phyloP scores from a whole-genome alignment of 2,329 filamentous ascomycete genomes.

The Fusarium napiforme region DNA sequence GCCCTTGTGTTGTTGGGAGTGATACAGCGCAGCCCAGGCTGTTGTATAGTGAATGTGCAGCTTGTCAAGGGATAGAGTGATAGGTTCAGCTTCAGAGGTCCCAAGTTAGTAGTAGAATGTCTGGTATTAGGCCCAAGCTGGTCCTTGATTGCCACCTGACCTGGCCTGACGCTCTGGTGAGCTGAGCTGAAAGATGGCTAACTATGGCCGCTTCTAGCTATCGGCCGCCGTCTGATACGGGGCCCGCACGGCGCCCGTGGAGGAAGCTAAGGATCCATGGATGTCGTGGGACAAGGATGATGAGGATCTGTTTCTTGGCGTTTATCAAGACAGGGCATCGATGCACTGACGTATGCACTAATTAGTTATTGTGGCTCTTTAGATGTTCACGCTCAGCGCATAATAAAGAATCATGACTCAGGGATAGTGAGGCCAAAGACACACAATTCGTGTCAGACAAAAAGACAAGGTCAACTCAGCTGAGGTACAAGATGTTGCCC shows the following conservation, averaged over 20 bases:
- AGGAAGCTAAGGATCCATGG: constrained; percentile 14
- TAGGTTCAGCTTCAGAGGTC: not conserved
- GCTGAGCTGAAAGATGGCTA: constrained; percentile 17
- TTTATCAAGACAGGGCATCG: not conserved
- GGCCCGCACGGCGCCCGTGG: constrained; percentile 14
- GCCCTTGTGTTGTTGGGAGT: constrained; percentile 1
- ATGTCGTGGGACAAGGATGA: constrained; percentile 18
- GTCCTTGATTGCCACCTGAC: constrained; percentile 29
- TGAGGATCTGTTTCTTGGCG: constrained; percentile 31
- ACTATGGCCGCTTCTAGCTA: constrained; percentile 1
- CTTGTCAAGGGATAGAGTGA: constrained; percentile 1
- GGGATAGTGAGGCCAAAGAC: not conserved
- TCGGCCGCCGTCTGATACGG: constrained; percentile 18
- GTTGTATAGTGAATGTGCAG: not conserved
- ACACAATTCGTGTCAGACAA: not conserved
- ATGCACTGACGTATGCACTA: not conserved
- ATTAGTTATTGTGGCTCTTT: not conserved
- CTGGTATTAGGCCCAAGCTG: not conserved
- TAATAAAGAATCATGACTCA: not conserved
- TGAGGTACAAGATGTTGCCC: constrained; percentile 9
- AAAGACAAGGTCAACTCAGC: not conserved
- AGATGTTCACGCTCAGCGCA: not conserved
- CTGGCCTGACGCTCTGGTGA: not conserved
- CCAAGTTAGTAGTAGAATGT: not conserved
- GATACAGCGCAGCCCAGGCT: constrained; percentile 1